phyloP scores from a whole-genome alignment of 441 rosid genomes.

The California macrophylla region DNA sequence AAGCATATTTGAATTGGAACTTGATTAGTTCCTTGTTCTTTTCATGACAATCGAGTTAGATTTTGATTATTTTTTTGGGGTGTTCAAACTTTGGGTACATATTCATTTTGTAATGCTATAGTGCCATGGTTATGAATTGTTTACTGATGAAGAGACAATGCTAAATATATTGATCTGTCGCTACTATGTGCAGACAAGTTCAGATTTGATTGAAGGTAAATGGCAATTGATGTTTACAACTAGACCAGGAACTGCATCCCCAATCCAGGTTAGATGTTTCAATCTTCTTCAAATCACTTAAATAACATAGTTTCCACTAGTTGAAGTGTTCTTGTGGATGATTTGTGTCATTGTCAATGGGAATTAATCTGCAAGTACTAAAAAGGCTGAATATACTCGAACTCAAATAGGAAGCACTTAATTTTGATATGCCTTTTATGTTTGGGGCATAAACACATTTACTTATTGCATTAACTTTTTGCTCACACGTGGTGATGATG shows the following conservation, averaged over 20 bases:
- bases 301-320: background rate
- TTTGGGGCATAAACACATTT: background rate
- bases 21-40: background rate
- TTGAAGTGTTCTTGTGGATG: background rate
- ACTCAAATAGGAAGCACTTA: background rate
- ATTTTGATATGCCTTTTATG: background rate
- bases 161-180: background rate
- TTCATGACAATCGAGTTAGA: background rate
- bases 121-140: background rate
- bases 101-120: background rate
- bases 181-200: constrained; percentile 43
- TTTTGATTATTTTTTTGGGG: background rate
- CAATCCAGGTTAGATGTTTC: constrained; percentile 52
- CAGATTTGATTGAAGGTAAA: constrained; percentile 65
- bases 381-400: too few relatives aligned
- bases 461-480: background rate
- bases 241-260: constrained; percentile 91
- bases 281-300: background rate
- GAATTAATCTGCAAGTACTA: background rate
- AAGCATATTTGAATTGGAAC: background rate
- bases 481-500: background rate
- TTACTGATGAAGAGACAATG: background rate
- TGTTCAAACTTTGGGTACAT: background rate
- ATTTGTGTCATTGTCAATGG: background rate
- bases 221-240: constrained; percentile 93